phyloP scores from a whole-genome alignment of 2,329 filamentous ascomycete genomes.

The Penicillium sp. region DNA sequence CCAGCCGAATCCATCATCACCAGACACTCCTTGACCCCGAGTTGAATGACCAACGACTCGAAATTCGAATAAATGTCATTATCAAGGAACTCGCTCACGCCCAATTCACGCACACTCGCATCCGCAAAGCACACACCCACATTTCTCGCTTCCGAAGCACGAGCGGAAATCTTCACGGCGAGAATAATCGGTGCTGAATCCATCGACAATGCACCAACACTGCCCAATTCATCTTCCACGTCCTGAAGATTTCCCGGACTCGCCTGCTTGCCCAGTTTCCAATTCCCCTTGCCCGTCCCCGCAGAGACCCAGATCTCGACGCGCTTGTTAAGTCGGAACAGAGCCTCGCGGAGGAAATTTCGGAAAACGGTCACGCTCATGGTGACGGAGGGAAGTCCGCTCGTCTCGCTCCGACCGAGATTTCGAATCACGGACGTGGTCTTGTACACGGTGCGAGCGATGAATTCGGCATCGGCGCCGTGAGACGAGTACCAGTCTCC shows the following conservation, averaged over 20 bases:
- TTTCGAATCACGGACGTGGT: slow-evolving; percentile 92
- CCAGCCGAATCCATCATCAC: slow-evolving; percentile 71
- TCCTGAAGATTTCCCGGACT: slow-evolving; percentile 96
- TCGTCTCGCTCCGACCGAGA: slow-evolving; percentile 74
- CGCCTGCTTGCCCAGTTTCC: slow-evolving; percentile 86
- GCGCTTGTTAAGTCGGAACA: slow-evolving; percentile 84
- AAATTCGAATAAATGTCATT: slow-evolving; percentile 98
- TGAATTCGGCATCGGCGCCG: slow-evolving; percentile 43
- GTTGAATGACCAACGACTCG: slow-evolving; percentile 89
- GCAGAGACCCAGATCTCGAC: slow-evolving; percentile 82
- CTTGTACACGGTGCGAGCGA: slow-evolving; percentile 74
- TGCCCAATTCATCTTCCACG: slow-evolving; percentile 88
- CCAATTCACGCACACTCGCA: slow-evolving; percentile 89
- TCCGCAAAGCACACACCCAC: slow-evolving; percentile 97
- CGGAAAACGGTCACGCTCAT: slow-evolving; percentile 93
- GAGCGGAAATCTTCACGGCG: slow-evolving; percentile 87
- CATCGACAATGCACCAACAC: slow-evolving; percentile 51
- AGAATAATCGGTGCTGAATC: slow-evolving; percentile 91
- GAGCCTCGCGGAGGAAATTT: slow-evolving; percentile 87
- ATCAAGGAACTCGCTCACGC: slow-evolving; percentile 97
- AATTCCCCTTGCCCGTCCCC: slow-evolving; percentile 69
- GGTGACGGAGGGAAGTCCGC: slow-evolving; percentile 86
- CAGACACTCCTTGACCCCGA: slow-evolving; percentile 90
- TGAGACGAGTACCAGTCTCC: slow-evolving; percentile 84
- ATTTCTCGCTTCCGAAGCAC: slow-evolving; percentile 72